Conservation (phyloP, 352 stramenopile species). For the Phytophthora sojae region DNA sequence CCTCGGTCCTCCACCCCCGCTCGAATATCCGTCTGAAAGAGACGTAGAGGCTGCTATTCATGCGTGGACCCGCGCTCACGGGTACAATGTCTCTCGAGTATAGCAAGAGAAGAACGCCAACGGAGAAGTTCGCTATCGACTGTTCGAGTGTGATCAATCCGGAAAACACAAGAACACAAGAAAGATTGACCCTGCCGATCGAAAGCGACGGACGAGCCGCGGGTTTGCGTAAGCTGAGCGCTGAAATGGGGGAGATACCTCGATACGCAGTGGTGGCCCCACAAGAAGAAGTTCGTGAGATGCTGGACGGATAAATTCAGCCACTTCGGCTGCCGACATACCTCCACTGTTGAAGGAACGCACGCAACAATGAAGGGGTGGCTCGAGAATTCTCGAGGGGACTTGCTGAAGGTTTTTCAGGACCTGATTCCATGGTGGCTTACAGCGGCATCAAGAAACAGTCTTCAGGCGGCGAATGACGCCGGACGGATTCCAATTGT, state of each 20-base stretch:
- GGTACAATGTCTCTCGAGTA: not conserved
- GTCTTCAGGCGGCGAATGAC: not conserved
- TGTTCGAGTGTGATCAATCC: not conserved
- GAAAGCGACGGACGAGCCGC: not conserved
- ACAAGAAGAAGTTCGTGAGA: not conserved
- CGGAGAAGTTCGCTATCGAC: not conserved
- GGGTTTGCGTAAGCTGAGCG: not conserved
- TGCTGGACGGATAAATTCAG: not conserved
- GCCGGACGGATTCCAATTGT: not conserved
- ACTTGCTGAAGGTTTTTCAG: not conserved
- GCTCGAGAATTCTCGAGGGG: too few species aligned
- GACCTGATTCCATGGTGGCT: not conserved
- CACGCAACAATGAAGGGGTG: too few species aligned
- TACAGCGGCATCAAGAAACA: not conserved
- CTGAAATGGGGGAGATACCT: not conserved
- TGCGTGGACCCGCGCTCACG: too few species aligned
- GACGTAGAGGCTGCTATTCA: too few species aligned
- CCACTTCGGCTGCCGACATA: not conserved
- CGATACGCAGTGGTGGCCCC: not conserved
- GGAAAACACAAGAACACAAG: too few species aligned
- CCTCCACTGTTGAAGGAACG: slow-evolving; percentile 1
- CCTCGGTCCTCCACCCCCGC: too few species aligned
- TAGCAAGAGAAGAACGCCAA: not conserved
- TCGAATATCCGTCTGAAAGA: too few species aligned
- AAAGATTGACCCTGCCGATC: too few species aligned